Evolutionary conservation across 2,329 filamentous ascomycete genomes (phyloP).

Genomic region (Trichoderma asperellum): DNA sequence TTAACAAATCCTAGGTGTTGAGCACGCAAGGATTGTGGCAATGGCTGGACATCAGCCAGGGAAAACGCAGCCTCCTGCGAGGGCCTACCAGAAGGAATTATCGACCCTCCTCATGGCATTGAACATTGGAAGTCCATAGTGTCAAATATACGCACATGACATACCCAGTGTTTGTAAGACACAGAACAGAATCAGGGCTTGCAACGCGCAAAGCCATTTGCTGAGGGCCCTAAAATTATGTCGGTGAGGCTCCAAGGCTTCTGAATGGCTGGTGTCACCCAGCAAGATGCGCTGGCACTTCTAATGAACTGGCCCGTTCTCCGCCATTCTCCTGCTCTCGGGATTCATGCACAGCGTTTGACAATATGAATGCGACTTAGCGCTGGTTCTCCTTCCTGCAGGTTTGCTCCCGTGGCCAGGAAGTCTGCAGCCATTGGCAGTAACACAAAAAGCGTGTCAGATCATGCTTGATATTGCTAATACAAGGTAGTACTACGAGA

Average conservation of each 20-base stretch:
- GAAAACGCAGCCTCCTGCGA: not conserved
- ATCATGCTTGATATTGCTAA: constrained; percentile 6
- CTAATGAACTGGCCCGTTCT: constrained; percentile 8
- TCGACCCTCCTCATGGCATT: not conserved
- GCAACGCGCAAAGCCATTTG: constrained; percentile 4
- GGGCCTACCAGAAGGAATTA: not conserved
- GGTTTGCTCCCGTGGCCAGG: not conserved
- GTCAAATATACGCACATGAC: not conserved
- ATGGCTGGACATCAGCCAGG: not conserved
- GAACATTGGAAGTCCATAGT: not conserved
- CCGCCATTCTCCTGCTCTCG: constrained; percentile 9
- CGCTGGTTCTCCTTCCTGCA: not conserved
- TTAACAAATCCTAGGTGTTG: constrained; percentile 2
- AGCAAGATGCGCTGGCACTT: constrained; percentile 23
- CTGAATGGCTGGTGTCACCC: constrained; percentile 19
- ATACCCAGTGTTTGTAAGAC: not conserved
- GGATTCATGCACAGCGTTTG: not conserved
- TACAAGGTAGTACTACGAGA: not conserved
- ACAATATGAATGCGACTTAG: not conserved
- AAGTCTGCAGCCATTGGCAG: not conserved
- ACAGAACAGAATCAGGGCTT: not conserved
- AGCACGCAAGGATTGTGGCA: constrained; percentile 19
- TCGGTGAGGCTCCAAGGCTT: constrained; percentile 18
- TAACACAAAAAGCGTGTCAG: constrained; percentile 4
- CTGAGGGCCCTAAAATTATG: constrained; percentile 17